Base-by-base conservation (phyloP, 164 flowering plant species). In the Dillenia turbinata region DNA sequence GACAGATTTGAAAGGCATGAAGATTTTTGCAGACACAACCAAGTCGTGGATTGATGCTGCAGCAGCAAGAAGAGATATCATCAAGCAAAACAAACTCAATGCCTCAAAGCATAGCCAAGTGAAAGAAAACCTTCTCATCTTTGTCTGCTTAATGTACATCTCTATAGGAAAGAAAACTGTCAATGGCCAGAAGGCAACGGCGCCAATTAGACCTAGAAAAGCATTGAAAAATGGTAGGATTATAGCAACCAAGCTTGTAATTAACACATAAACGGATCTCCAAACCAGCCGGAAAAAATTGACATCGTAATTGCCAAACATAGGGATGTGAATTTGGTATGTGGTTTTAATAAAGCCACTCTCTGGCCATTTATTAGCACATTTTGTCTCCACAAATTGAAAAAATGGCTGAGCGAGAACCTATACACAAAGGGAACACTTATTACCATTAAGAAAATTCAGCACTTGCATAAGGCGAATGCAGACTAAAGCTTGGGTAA, bases 401-500 rank as follows among this genome's bases (percentile, higher is more conserved):
- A 54, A 68, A 9, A 68, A 6, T 9, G 71, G 71, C 47, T 68
- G 71, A 6, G 45, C 24, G 24, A 63, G 57, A 10, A 63, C 67
- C 71, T 68, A 55, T 10, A 12, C 5, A 44, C 26, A 22, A 52
- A 5, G 14, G 9, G 10, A 52, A 22, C 17, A 12, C 17, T 53
- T 53, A n/a, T 19, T 19, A 19, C 22, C 1, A 19, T 19, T 19
- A 1, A 19, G 22, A 19, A 19, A 19, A 19, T 19, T 19, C 22
- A 19, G 22, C 22, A 19, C 22, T 19, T 19, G 22, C 22, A 19
- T 19, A 19, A 19, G 22, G 22, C 22, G 22, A 19, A 19, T 19
- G 22, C 22, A 19, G 22, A 19, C 22, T 2, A 26, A 16, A 33
- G 40, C 40, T 33, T 33, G 40, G 40, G 40, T 33, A 4, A 33